These are phyloP conservation scores for Diplocarpon mali DNA, from an alignment of 2,329 filamentous ascomycete species.

Conservation along the genomic window DNA sequence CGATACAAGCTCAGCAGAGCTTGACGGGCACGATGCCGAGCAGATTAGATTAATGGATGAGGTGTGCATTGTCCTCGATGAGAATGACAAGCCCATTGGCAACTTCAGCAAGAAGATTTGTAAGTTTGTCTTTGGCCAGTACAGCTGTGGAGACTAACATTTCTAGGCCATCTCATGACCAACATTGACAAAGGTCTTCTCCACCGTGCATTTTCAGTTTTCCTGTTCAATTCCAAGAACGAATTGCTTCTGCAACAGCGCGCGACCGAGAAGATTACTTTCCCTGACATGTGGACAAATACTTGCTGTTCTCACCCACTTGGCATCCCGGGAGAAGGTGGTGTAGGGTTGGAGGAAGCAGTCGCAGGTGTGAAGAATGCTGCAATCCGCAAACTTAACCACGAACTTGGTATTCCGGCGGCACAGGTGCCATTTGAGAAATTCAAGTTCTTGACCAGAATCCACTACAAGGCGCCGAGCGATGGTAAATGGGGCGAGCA, in stretches of 20 bases:
- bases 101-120: conserved; percentile 97
- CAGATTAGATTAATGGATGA: conserved; percentile 98
- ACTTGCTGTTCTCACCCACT: conserved; percentile 98
- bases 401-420: conserved; percentile 85
- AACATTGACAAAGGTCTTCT: conserved; percentile 95
- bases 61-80: conserved; percentile 92
- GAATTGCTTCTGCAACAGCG: conserved; percentile 91
- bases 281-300: conserved; percentile 99
- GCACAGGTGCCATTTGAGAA: conserved; percentile 83
- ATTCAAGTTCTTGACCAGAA: conserved; percentile 89
- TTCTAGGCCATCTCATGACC: conserved; percentile 86
- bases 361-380: conserved; percentile 82
- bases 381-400: conserved; percentile 84
- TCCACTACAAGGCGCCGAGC: conserved; percentile 96
- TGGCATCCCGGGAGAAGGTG: conserved; percentile 83
- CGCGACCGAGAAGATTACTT: conserved; percentile 94
- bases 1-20: conserved; percentile 56
- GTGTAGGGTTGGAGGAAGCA: conserved; percentile 66
- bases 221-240: conserved; percentile 92
- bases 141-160: conserved; percentile 14
- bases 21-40: conserved; percentile 91
- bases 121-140: conserved; percentile 35
- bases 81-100: conserved; percentile 85
- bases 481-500: conserved; percentile 99
- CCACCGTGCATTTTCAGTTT: conserved; percentile 94